Base-by-base conservation (phyloP, 495 filamentous ascomycete genomes). In the Xylaria sp. region DNA sequence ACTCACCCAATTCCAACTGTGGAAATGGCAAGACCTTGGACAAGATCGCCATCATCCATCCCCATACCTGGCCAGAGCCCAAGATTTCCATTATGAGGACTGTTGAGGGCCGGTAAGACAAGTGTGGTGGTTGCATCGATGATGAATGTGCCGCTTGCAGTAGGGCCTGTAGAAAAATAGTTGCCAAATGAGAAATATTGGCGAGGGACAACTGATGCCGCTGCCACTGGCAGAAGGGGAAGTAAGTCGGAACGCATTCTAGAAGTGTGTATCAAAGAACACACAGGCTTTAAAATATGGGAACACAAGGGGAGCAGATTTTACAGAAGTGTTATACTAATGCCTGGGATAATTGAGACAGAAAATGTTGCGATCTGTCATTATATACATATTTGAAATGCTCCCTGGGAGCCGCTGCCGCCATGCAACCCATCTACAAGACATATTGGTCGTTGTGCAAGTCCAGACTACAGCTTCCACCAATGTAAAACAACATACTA, bases 111-210 rank as follows among this genome's bases (percentile, higher is more conserved):
- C 26, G 81, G 81, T 35, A 81, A 74, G 35, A 80, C 72, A n/a
- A 82, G 72, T 19, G 79, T 83, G 15, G 81, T 78, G 24, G 75
- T 81, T 8, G 81, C 73, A 48, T 82, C 76, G 33, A 77, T 74
- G 61, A 82, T 82, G 62, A 73, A 82, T 21, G 80, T 79, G 71
- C 74, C 61, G 21, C 58, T 48, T 5, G 80, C 67, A 50, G 80
- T 79, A 31, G 81, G 80, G 1, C 81, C 80, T 24, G 81, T 82
- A 68, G 79, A 81, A 68, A 83, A 81, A 19, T 59, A 68, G 29
- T 68, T 68, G 29, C 65, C 65, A 31, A 68, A 68, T 6, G 65
- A 68, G 33, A 68, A 68, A 44, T 68, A 68, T 37, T 68, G 65
- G 17, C 65, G 65, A 57, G 65, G 65, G 19, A 68, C 65, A 59